Evolutionary conservation across 495 filamentous ascomycete species (phyloP).

Genomic region (Penicillium crystallinum): DNA sequence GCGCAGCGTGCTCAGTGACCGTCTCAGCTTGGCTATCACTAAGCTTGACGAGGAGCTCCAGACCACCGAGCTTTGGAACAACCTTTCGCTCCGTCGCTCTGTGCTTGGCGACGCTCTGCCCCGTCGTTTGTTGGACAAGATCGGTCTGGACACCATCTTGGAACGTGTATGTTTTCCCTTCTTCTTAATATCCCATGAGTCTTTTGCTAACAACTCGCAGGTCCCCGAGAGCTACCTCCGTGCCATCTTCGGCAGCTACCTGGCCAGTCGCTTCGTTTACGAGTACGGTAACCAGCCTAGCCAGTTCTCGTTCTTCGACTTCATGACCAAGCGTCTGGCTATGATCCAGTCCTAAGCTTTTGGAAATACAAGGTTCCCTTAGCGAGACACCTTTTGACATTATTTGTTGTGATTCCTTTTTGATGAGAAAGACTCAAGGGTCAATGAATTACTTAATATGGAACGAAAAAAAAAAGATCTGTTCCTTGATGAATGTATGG

Average conservation of each 20-base stretch:
- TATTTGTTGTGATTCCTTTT: slow-evolving; percentile 1
- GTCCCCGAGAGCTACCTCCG: slow-evolving; percentile 91
- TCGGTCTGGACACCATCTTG: slow-evolving; percentile 84
- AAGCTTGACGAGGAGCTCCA: slow-evolving; percentile 93
- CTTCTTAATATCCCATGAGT: not conserved
- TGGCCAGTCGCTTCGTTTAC: slow-evolving; percentile 94
- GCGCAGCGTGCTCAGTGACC: slow-evolving; percentile 81
- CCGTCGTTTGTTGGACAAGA: slow-evolving; percentile 74
- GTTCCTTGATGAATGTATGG: slow-evolving; percentile 27
- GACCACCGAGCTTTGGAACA: slow-evolving; percentile 85
- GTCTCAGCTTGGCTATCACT: slow-evolving; percentile 85
- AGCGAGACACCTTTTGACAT: not conserved
- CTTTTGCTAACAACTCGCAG: slow-evolving; percentile 34
- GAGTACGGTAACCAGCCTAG: slow-evolving; percentile 85
- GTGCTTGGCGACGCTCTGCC: slow-evolving; percentile 86
- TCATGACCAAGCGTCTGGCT: slow-evolving; percentile 56
- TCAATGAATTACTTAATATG: slow-evolving; percentile 18
- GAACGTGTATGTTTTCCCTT: slow-evolving; percentile 52
- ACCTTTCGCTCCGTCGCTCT: slow-evolving; percentile 66
- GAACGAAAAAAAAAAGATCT: slow-evolving; percentile 5
- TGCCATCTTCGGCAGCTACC: slow-evolving; percentile 91
- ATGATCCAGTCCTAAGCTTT: slow-evolving; percentile 24
- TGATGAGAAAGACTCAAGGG: slow-evolving; percentile 1
- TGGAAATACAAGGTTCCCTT: not conserved
- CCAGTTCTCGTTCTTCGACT: slow-evolving; percentile 98